Percentiles rank a stretch among this genome's conserved stretches.
These are phyloP conservation scores for Blastocladiella emersonii DNA, from an alignment of 371 early-diverging fungal genomes.

Conservation along the genomic window DNA sequence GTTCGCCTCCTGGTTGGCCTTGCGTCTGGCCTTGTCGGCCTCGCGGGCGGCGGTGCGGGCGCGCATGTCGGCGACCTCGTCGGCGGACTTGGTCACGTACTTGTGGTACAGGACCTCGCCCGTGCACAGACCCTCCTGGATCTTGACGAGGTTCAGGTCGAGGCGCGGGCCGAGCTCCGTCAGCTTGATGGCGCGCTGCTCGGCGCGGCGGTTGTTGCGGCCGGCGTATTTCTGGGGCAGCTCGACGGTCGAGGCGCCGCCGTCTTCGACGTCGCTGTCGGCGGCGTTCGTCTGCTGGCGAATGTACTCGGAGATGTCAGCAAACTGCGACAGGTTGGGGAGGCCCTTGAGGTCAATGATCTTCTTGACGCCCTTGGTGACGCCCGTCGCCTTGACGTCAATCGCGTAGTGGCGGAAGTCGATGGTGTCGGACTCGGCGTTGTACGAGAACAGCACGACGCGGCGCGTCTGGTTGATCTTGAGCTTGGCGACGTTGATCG, in stretches of 20 bases:
- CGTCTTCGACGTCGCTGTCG: slow-evolving; percentile 89
- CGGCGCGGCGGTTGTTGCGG: slow-evolving; percentile 51
- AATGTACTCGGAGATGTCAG: slow-evolving; percentile 86
- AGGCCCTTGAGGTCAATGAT: slow-evolving; percentile 53
- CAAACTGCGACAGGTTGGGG: slow-evolving; percentile 60
- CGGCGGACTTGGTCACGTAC: slow-evolving; percentile 51
- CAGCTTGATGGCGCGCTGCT: slow-evolving; percentile 72
- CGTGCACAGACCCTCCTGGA: slow-evolving; percentile 78
- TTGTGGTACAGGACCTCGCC: slow-evolving; percentile 86
- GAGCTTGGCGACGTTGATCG: slow-evolving; percentile 81
- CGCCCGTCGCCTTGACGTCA: slow-evolving; percentile 69
- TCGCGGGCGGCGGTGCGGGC: slow-evolving; percentile 34
- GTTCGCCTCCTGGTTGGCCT: slow-evolving; percentile 64
- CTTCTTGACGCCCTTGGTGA: slow-evolving; percentile 79
- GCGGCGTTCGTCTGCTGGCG: slow-evolving; percentile 68
- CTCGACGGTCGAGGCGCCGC: slow-evolving; percentile 47
- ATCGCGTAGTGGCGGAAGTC: slow-evolving; percentile 88
- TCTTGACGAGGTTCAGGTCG: slow-evolving; percentile 72
- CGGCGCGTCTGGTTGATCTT: slow-evolving; percentile 73
- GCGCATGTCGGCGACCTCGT: slow-evolving; percentile 46
- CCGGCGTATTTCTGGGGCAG: slow-evolving; percentile 67
- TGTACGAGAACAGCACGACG: slow-evolving; percentile 80
- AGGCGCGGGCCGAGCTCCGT: slow-evolving; percentile 88
- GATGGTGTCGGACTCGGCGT: slow-evolving; percentile 62
- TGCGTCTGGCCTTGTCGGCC: slow-evolving; percentile 48